These are phyloP conservation scores for Panellus pusillus DNA, from an alignment of 768 basidiomycete species.

Conservation along the genomic window DNA sequence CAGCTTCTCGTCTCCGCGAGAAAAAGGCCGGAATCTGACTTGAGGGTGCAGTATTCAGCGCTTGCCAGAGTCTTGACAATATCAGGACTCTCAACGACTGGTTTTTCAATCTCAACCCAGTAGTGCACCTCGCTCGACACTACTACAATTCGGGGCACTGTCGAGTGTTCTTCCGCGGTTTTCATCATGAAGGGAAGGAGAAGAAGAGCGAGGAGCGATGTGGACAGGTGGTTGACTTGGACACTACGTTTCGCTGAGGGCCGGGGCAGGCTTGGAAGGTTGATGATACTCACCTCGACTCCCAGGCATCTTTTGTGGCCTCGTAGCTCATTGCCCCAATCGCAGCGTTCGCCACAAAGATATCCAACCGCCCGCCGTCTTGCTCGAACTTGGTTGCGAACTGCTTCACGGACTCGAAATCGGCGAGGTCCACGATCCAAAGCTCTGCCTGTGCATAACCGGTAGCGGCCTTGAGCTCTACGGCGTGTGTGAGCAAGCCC, in stretches of 20 bases:
- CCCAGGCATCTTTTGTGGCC: too few relatives aligned
- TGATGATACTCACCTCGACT: too few relatives aligned
- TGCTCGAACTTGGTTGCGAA: too few relatives aligned
- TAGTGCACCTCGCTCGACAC: slow-evolving; percentile 28
- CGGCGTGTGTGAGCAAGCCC: too few relatives aligned
- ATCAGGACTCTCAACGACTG: slow-evolving; percentile 2
- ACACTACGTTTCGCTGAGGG: slow-evolving; percentile 18
- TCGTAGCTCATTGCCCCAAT: too few relatives aligned
- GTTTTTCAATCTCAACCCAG: neutral
- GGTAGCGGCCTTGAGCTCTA: too few relatives aligned
- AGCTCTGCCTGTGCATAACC: too few relatives aligned
- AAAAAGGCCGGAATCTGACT: neutral
- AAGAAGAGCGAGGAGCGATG: slow-evolving; percentile 28
- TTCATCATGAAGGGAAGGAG: slow-evolving; percentile 29
- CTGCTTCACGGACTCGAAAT: too few relatives aligned
- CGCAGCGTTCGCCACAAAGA: too few relatives aligned
- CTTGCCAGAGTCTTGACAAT: slow-evolving; percentile 21
- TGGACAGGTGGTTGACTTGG: slow-evolving; percentile 33
- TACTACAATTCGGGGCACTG: slow-evolving; percentile 21
- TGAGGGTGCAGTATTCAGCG: slow-evolving; percentile 17
- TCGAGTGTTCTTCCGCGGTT: slow-evolving; percentile 13
- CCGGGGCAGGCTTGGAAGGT: too few relatives aligned
- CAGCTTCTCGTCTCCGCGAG: neutral
- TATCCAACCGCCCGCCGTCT: too few relatives aligned
- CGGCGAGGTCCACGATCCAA: too few relatives aligned